Conservation (phyloP, 495 filamentous ascomycete genomes). For the Hypoxylon rickii region DNA sequence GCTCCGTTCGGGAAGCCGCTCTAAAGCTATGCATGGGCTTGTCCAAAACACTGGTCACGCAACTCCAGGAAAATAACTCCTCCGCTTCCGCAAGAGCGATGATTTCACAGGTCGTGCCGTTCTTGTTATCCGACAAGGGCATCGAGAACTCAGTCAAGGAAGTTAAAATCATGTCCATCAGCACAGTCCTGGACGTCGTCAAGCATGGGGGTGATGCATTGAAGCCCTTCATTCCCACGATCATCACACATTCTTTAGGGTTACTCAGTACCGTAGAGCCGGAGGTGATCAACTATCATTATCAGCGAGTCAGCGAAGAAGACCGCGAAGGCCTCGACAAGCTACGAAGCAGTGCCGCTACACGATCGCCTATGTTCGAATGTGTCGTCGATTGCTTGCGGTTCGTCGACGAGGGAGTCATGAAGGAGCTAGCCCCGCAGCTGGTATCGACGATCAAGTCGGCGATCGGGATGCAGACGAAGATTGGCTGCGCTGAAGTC, state of each 20-base stretch:
- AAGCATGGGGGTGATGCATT: conserved; percentile 79
- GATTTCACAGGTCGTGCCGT: conserved; percentile 83
- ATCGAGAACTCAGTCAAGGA: conserved; percentile 86
- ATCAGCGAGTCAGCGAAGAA: conserved; percentile 86
- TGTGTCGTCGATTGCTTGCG: conserved; percentile 90
- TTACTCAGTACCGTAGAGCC: conserved; percentile 86
- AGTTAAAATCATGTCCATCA: conserved; percentile 73
- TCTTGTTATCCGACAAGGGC: conserved; percentile 85
- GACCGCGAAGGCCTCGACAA: conserved; percentile 86
- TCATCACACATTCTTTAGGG: conserved; percentile 79
- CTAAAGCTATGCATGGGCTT: conserved; percentile 79
- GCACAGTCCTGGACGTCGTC: conserved; percentile 82
- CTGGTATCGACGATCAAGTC: conserved; percentile 80
- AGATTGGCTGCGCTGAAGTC: conserved; percentile 85
- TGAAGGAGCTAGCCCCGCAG: conserved; percentile 69
- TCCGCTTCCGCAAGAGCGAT: conserved; percentile 73
- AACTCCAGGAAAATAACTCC: conserved; percentile 78
- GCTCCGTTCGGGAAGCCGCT: conserved; percentile 80
- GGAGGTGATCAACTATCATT: conserved; percentile 85
- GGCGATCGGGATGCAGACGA: conserved; percentile 87
- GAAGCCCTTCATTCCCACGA: conserved; percentile 76
- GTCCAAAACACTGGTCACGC: conserved; percentile 79
- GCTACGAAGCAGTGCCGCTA: conserved; percentile 75
- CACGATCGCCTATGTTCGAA: conserved; percentile 88
- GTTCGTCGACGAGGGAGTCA: conserved; percentile 74